Evolutionary conservation across 1,284 basidiomycete genomes (phyloP), one percentile per base, ranked within the genome.

Genomic region (Filobasidium uniguttulatum): DNA sequence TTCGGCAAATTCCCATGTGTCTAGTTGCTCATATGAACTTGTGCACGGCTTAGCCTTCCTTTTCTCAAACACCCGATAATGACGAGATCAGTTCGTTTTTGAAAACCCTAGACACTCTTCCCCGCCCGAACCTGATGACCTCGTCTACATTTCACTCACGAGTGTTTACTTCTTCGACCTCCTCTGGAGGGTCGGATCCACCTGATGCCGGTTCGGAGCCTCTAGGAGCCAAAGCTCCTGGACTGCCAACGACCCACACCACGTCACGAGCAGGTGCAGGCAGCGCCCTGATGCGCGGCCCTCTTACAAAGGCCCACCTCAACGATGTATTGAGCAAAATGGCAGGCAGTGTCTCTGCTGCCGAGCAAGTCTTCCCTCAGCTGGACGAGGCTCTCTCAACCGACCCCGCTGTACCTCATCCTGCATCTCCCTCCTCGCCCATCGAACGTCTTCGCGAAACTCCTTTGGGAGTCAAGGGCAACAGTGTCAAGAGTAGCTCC

Each of bases 81-180:
- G 66, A 67, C 38, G 68, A 67, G 25, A 66, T 70, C 22, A 60
- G 66, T 46, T 62, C 64, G 5, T 70, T 70, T 57, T 56, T 70
- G 19, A 64, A 62, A 22, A 62, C 66, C 2, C 60, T 70, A 3
- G 68, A 70, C 44, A 52, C 58, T 5, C 54, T 66, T 50, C 63
- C 66, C 0, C 64, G 62, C 31, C 63, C 65, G 2, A 61, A 64
- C 10, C 57, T 56, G 1, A 19, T 61, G 1, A 54, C 60, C 7
- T 55, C 59, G 3, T 58, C 61, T 1, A 54, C 52, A 19, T 54
- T 56, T 9, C 48, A 57, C 8, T 56, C 57, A 19, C n/a, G n/a
- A 52, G 57, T 23, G 50, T 59, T 2, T 52, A 61, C 40, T 31
- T 62, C 6, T 7, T 59, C 60, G 8, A 59, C 59, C 2, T 62